Conservation (phyloP, 129 eudicot species). For the Lonicera japonica region DNA sequence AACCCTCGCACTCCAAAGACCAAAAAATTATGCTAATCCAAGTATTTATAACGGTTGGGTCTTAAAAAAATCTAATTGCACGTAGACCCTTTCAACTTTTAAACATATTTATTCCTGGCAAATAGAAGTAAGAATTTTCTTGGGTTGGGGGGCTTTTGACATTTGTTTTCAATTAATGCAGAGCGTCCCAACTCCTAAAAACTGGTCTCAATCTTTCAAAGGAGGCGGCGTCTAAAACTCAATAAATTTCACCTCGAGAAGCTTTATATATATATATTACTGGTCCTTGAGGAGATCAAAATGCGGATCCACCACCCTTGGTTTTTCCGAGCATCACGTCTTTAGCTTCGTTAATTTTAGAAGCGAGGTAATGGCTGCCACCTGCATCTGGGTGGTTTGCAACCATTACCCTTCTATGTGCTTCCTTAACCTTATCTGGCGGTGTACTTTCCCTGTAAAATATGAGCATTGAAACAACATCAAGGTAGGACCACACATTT, state of each 20-base stretch:
- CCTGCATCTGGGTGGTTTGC: conserved; percentile 86
- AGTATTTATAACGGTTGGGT: background rate
- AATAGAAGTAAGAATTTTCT: too few species aligned
- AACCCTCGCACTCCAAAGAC: background rate
- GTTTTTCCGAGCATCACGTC: conserved; percentile 56
- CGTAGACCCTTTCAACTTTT: background rate
- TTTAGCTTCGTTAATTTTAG: conserved; percentile 73
- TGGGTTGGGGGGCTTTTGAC: too few species aligned
- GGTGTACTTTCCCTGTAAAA: conserved; percentile 54
- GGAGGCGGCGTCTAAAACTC: background rate
- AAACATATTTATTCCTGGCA: background rate
- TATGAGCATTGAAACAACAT: background rate
- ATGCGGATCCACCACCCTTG: conserved; percentile 35
- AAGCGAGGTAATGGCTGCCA: conserved; percentile 74
- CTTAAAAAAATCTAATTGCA: background rate
- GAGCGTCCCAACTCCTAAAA: too few species aligned
- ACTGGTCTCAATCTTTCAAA: background rate
- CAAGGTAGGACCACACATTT: background rate
- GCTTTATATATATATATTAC: background rate
- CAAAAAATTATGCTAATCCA: background rate
- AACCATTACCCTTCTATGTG: conserved; percentile 75
- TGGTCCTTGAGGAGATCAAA: conserved; percentile 7
- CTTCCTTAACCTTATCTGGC: conserved; percentile 58
- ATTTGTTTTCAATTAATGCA: too few species aligned
- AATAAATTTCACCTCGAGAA: background rate